Base-by-base conservation (phyloP, 75 land plant genomes). In the Sequoia sempervirens region DNA sequence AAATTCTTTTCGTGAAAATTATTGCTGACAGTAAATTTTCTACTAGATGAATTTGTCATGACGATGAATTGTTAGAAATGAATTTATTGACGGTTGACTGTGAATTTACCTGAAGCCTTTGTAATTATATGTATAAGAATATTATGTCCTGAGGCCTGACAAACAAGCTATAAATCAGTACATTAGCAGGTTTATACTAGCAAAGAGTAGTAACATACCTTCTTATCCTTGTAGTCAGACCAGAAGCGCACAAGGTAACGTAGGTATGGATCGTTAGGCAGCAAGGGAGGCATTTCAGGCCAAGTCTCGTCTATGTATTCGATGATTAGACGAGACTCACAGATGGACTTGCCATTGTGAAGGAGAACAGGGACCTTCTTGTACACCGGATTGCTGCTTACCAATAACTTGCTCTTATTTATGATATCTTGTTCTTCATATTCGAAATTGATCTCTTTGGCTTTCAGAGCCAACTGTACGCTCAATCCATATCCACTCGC, bases 321-420 rank as follows among this genome's bases (percentile, higher is more conserved):
- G 30, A 90, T 73, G 23, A 90, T 88, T 20, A 86, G 52, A 26
- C 81, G 45, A 5, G 91, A 90, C 46, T 90, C 91, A 28, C 76
- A 53, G 26, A 90, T 64, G 30, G 83, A 47, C 47, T 74, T 85
- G 10, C 80, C 84, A n/a, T 76, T 7, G 47, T 46, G 47, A 46
- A 46, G 10, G 47, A 7, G 47, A 46, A 46, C 47, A 6, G 47
- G 47, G 83, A 91, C 84, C 75, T 92, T 88, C 87, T 92, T 90
- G 90, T 88, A 83, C 75, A 92, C 76, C 0, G 93, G 92, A 81
- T 92, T 92, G 84, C 85, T 78, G 43, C 56, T 79, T 41, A 91
- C 84, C 12, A 89, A 87, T 28, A 86, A 79, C 66, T 82, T 78
- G 83, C 89, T 87, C 85, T 89, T 89, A 88, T 89, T 86, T 53